A percentile compares a stretch with the other conserved stretches of the same genome.
phyloP scores from a whole-genome alignment of 148 eudicot genomes.

The Rhododendron ovatum region DNA sequence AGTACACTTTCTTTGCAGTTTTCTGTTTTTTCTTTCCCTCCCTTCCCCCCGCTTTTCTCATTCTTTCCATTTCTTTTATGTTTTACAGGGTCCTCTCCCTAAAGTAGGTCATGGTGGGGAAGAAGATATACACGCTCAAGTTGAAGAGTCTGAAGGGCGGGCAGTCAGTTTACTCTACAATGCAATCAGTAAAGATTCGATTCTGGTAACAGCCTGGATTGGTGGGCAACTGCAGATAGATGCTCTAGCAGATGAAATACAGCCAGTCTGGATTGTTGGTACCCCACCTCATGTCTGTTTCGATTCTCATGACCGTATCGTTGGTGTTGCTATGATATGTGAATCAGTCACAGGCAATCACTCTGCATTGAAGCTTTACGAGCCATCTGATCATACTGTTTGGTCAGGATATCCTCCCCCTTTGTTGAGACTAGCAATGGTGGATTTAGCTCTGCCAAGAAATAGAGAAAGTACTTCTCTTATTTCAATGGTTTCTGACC shows the following conservation, averaged over 20 bases:
- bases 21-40: background rate
- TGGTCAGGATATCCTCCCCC: conserved; percentile 95
- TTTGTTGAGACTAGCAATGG: conserved; percentile 71
- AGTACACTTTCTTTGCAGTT: background rate
- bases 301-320: conserved; percentile 52
- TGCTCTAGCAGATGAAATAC: conserved; percentile 94
- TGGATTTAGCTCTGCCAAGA: conserved; percentile 78
- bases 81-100: conserved; percentile 79
- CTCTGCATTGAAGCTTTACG: conserved; percentile 56
- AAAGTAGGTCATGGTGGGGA: conserved; percentile 48
- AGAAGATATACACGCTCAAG: conserved; percentile 37
- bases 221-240: conserved; percentile 90
- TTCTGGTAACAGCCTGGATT: conserved; percentile 85
- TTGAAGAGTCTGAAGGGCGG: conserved; percentile 60
- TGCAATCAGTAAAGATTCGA: conserved; percentile 75
- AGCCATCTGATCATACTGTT: conserved; percentile 45
- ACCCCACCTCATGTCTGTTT: conserved; percentile 69
- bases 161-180: conserved; percentile 80
- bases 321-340: conserved; percentile 94
- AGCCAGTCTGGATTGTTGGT: conserved; percentile 73
- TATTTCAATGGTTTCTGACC: conserved; percentile 61
- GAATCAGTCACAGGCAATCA: conserved; percentile 43
- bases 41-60: background rate
- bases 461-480: conserved; percentile 34
- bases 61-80: background rate